Evolutionary conservation across 495 filamentous ascomycete genomes (phyloP).

Genomic region (Hypomontagnella submonticulosa): DNA sequence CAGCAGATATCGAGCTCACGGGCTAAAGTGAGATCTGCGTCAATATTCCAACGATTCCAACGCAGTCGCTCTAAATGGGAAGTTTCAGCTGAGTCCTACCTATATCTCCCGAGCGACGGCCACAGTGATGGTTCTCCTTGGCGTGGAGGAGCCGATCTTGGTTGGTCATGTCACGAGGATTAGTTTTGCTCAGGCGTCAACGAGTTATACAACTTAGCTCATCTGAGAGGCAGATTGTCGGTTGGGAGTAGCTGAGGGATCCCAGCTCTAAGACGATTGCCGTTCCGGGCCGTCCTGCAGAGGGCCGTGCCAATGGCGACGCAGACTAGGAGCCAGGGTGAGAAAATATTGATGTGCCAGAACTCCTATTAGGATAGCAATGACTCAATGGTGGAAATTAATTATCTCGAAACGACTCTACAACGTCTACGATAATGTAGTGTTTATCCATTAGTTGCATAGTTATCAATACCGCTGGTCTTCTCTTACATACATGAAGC

Average conservation of each 20-base stretch:
- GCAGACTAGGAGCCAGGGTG: neutral
- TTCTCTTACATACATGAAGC: too few species aligned
- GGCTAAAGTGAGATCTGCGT: conserved; percentile 12
- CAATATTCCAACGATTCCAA: conserved; percentile 16
- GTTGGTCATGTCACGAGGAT: neutral
- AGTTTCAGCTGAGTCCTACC: conserved; percentile 22
- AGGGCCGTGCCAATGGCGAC: conserved; percentile 11
- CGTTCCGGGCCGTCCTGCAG: neutral
- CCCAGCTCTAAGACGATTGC: conserved; percentile 1
- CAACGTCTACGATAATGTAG: too few species aligned
- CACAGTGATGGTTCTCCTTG: neutral
- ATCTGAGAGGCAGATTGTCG: neutral
- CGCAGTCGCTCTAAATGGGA: neutral
- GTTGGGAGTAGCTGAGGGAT: neutral
- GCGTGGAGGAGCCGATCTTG: neutral
- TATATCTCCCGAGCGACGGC: neutral
- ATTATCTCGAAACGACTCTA: too few species aligned
- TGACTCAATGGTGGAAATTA: conserved; percentile 2
- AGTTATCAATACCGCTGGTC: too few species aligned
- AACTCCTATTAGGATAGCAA: neutral
- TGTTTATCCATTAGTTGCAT: too few species aligned
- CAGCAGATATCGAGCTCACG: too few species aligned
- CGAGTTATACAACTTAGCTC: conserved; percentile 3
- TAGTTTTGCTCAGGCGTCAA: neutral
- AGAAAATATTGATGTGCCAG: conserved; percentile 8